A percentile compares a stretch with the other conserved stretches of the same genome.
These are phyloP conservation scores for Nakazawaea holstii DNA, from an alignment of 805 yeast species.

Conservation along the genomic window DNA sequence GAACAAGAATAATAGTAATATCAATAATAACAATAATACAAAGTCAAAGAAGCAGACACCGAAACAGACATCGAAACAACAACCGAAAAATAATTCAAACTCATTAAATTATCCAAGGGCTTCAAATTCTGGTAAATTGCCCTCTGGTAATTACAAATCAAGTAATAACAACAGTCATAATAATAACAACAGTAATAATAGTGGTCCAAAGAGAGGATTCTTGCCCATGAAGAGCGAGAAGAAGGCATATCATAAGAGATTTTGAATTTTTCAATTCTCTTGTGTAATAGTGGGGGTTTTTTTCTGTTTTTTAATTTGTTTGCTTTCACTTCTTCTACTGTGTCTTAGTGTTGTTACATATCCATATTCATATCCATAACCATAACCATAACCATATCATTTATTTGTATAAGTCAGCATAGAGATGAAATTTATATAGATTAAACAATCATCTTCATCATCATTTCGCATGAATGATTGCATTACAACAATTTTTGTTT, in stretches of 20 bases:
- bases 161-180: background rate
- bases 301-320: background rate
- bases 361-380: too few relatives aligned
- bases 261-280: background rate
- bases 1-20: conserved; percentile 11
- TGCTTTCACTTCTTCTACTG: too few relatives aligned
- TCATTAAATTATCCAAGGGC: conserved; percentile 3
- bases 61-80: background rate
- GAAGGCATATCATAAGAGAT: conserved; percentile 4
- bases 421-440: too few relatives aligned
- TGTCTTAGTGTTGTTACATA: too few relatives aligned
- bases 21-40: conserved; percentile 10
- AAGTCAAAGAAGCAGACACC: conserved; percentile 10
- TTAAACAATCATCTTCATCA: too few relatives aligned
- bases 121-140: conserved; percentile 8
- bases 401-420: too few relatives aligned
- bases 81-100: conserved; percentile 8
- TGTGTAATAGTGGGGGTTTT: background rate
- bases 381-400: too few relatives aligned
- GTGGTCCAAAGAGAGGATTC: conserved; percentile 4
- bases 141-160: background rate
- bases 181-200: background rate
- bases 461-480: too few relatives aligned
- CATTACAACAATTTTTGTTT: too few relatives aligned
- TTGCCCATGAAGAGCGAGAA: conserved; percentile 3